Percentiles rank a stretch among this genome's conserved stretches.
These are phyloP conservation scores for Entonaema liquescens DNA, from an alignment of 495 filamentous ascomycete species.

Conservation along the genomic window DNA sequence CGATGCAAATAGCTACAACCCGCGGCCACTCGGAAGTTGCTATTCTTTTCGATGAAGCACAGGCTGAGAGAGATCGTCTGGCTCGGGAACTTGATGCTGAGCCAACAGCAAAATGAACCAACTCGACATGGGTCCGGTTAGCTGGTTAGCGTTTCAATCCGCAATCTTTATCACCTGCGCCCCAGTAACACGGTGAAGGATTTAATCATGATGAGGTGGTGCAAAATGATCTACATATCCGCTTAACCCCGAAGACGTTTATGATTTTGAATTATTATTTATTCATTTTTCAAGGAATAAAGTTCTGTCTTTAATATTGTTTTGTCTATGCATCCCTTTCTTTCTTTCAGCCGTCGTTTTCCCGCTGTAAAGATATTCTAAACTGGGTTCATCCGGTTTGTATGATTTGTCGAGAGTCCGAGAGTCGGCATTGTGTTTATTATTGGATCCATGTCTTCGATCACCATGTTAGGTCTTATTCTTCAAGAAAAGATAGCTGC, in stretches of 20 bases:
- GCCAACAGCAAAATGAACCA: slow-evolving; percentile 17
- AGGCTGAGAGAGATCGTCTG: slow-evolving; percentile 36
- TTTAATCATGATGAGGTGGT: background rate
- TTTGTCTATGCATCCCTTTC: background rate
- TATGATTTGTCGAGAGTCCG: slow-evolving; percentile 16
- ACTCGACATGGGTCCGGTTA: background rate
- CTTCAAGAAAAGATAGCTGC: background rate
- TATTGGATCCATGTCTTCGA: slow-evolving; percentile 12
- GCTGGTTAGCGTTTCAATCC: background rate
- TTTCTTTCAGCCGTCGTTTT: background rate
- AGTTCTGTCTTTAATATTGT: background rate
- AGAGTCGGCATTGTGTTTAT: slow-evolving; percentile 7
- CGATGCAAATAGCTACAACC: slow-evolving; percentile 38
- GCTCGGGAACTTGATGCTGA: slow-evolving; percentile 40
- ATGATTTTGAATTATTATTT: background rate
- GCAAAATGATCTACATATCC: background rate
- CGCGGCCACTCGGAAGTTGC: slow-evolving; percentile 42
- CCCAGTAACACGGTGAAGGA: background rate
- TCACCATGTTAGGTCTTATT: slow-evolving; percentile 3
- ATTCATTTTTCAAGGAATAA: background rate
- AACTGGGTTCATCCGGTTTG: background rate
- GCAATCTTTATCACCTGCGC: background rate
- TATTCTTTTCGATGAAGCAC: slow-evolving; percentile 41
- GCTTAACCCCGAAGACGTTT: background rate
- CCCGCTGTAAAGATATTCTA: background rate